A percentile compares a stretch with the other conserved stretches of the same genome.
Conservation (phyloP, 2,329 filamentous ascomycete genomes). For the Didymella pomorum region DNA sequence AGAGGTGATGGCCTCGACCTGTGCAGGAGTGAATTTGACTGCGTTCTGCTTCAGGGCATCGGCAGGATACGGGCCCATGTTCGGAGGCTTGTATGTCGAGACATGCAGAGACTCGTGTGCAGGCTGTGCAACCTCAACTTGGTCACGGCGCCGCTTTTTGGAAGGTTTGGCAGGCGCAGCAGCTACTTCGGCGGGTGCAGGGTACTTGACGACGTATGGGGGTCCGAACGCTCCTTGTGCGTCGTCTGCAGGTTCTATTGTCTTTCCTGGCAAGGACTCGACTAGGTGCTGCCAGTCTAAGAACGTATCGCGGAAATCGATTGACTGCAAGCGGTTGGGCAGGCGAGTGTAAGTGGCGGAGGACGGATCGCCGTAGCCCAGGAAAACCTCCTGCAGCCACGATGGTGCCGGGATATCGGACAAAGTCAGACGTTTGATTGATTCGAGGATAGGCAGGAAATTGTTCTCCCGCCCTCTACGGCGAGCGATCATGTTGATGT, state of each 20-base stretch:
- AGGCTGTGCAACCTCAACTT: slow-evolving; percentile 68
- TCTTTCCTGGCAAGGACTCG: slow-evolving; percentile 87
- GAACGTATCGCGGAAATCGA: slow-evolving; percentile 95
- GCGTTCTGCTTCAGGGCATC: slow-evolving; percentile 83
- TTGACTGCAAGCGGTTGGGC: slow-evolving; percentile 75
- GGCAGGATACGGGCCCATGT: slow-evolving; percentile 86
- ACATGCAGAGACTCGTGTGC: slow-evolving; percentile 75
- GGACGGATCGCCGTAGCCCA: slow-evolving; percentile 94
- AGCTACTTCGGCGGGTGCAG: slow-evolving; percentile 47
- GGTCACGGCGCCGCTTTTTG: slow-evolving; percentile 87
- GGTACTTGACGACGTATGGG: slow-evolving; percentile 82
- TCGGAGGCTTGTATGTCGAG: slow-evolving; percentile 87
- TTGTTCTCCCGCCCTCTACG: slow-evolving; percentile 92
- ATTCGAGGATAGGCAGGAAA: slow-evolving; percentile 92
- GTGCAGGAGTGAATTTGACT: slow-evolving; percentile 88
- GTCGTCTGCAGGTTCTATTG: slow-evolving; percentile 78
- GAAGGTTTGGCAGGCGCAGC: slow-evolving; percentile 65
- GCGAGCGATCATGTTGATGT: slow-evolving; percentile 85
- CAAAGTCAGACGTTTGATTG: slow-evolving; percentile 83
- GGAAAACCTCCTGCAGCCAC: slow-evolving; percentile 95
- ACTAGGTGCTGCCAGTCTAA: slow-evolving; percentile 93
- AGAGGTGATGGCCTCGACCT: slow-evolving; percentile 91
- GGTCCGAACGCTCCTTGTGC: slow-evolving; percentile 79
- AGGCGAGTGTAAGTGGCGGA: slow-evolving; percentile 87
- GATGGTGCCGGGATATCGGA: slow-evolving; percentile 85